Base-by-base conservation (phyloP, 805 yeast species). In the Grigorovia yakushimaensis region DNA sequence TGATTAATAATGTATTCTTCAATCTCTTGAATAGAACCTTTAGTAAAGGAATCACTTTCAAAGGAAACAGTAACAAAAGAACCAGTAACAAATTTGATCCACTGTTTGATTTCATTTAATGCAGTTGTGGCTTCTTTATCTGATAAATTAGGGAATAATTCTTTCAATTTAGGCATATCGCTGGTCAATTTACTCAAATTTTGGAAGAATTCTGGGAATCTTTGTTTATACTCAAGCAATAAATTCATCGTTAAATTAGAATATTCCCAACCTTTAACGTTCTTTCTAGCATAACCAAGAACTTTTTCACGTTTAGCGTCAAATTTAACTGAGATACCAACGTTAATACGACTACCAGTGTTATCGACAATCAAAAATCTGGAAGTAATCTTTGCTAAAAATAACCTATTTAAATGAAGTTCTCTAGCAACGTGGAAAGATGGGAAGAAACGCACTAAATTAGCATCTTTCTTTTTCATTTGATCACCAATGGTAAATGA, bases 281-380 rank as follows among this genome's bases (percentile, higher is more conserved):
- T 70, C 58, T 81, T 79, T 49, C 81, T 76, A 1, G 96, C 80
- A 68, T 80, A 91, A 4, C 98, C 98, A 52, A 89, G 72, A 3
- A 87, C 98, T 65, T 91, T 91, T 57, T 78, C 76, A 55, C 88
- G 78, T 50, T 78, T 77, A 20, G 78, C 77, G 54, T 89, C 96
- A 65, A 82, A 84, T 66, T 89, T 89, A 63, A 93, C 72, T 48
- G 83, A 85, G 52, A 93, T 70, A 19, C 98, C 98, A 57, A 93
- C 71, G 59, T 89, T 84, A 9, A 73, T 58, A 52, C 75, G 74
- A 52, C 70, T 76, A 20, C 75, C 75, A 33, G 69, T 68, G 19
- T 73, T 72, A 50, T 76, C 79, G 27, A 71, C 74, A 50, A 89
- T 71, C 69, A 82, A 66, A 56, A 71, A 84, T 7, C 79, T 76